Evolutionary conservation across 768 basidiomycete genomes (phyloP).

Genomic region (Coprinopsis marcescibilis): DNA sequence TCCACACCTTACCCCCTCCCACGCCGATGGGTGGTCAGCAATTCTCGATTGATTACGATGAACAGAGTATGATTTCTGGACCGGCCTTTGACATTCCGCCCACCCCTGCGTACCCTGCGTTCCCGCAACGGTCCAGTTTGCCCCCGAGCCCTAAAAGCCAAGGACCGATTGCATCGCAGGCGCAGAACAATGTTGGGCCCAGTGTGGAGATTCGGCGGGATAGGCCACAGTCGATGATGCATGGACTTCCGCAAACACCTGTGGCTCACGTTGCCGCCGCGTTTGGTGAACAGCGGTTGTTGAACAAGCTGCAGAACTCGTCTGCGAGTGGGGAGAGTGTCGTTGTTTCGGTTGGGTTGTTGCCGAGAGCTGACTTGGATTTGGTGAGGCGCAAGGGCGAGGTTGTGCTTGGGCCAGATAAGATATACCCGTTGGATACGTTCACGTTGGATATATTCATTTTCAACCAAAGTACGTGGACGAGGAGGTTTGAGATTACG

Average conservation of each 20-base stretch:
- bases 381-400: conserved; percentile 11
- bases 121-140: conserved; percentile 39
- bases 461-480: conserved; percentile 75
- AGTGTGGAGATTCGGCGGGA: conserved; percentile 67
- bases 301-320: conserved; percentile 23
- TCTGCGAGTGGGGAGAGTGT: conserved; percentile 48
- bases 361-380: conserved; percentile 23
- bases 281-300: conserved; percentile 34
- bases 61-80: conserved; percentile 12
- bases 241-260: conserved; percentile 44
- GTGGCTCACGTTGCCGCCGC: conserved; percentile 44
- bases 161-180: conserved; percentile 47
- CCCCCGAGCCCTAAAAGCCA: conserved; percentile 53
- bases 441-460: conserved; percentile 87
- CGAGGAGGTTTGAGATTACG: conserved; percentile 70
- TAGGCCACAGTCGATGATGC: conserved; percentile 33
- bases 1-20: conserved; percentile 21
- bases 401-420: conserved; percentile 27
- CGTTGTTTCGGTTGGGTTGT: conserved; percentile 62
- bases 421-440: conserved; percentile 65
- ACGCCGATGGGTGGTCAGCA: conserved; percentile 16
- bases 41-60: conserved; percentile 14
- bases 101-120: conserved; percentile 74
- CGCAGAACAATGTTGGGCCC: conserved; percentile 43
- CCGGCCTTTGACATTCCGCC: conserved; percentile 31